Percentiles rank a stretch among this genome's conserved stretches.
Conservation (phyloP, 306 rosid species). For the Cucurbita ficifolia region DNA sequence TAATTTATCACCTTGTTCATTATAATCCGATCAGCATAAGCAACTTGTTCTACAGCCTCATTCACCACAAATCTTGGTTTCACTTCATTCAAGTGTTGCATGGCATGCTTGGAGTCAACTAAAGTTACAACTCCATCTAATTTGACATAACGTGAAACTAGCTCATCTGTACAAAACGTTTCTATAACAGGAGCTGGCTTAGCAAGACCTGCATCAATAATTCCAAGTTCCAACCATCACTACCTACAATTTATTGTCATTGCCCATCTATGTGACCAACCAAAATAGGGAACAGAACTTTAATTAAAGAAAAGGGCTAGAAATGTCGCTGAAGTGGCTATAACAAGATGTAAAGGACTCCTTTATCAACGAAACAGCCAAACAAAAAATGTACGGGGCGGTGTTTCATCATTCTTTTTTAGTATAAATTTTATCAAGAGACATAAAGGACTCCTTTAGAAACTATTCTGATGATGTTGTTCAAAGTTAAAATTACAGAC, state of each 20-base stretch:
- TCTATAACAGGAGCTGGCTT: conserved; percentile 88
- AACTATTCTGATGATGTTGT: not conserved
- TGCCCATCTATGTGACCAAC: not conserved
- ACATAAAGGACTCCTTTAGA: not conserved
- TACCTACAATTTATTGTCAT: not conserved
- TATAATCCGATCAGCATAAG: conserved; percentile 80
- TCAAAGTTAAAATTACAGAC: not conserved
- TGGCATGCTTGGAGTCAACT: conserved; percentile 80
- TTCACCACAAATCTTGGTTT: conserved; percentile 94
- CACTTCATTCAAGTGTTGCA: conserved; percentile 67
- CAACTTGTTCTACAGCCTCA: conserved; percentile 89
- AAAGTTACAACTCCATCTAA: conserved; percentile 89
- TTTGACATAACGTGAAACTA: conserved; percentile 54
- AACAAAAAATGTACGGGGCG: not conserved
- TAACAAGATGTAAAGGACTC: too few relatives aligned
- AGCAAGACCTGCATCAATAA: conserved; percentile 57
- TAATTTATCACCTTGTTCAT: conserved; percentile 54
- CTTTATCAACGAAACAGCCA: not conserved
- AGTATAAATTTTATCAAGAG: not conserved
- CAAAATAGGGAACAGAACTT: not conserved
- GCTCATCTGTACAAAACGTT: conserved; percentile 65
- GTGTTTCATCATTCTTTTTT: not conserved
- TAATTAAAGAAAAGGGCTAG: not conserved
- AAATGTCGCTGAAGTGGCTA: not conserved
- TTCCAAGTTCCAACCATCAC: not conserved